Conservation (phyloP, 192 early-diverging fungal genomes). For the Bifiguratus adelaidae region DNA sequence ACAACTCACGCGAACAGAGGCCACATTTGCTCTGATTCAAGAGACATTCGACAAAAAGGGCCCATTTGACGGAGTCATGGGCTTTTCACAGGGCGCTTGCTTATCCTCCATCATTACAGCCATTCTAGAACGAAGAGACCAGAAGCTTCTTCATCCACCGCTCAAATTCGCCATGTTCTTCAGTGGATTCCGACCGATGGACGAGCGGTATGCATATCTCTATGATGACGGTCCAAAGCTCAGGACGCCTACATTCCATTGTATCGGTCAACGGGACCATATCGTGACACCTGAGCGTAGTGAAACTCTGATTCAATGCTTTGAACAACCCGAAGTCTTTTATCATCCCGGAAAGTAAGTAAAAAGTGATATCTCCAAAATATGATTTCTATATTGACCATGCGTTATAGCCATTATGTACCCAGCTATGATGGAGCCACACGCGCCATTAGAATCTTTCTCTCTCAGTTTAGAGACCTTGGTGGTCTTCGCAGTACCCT, state of each 20-base stretch:
- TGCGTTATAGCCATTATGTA: too few species aligned
- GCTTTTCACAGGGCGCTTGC: slow-evolving; percentile 38
- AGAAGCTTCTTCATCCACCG: slow-evolving; percentile 15
- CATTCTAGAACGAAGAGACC: slow-evolving; percentile 17
- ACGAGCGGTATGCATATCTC: not conserved
- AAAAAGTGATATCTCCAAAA: too few species aligned
- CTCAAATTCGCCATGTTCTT: slow-evolving; percentile 36
- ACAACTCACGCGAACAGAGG: too few species aligned
- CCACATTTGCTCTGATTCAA: too few species aligned
- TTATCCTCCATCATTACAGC: slow-evolving; percentile 28
- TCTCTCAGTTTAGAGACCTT: too few species aligned
- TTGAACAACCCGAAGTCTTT: slow-evolving; percentile 7
- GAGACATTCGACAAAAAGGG: slow-evolving; percentile 11
- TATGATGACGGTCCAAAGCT: slow-evolving; percentile 4
- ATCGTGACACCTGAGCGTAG: slow-evolving; percentile 13
- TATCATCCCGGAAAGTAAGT: slow-evolving; percentile 22
- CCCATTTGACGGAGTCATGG: slow-evolving; percentile 41
- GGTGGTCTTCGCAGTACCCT: too few species aligned
- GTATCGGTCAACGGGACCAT: slow-evolving; percentile 15
- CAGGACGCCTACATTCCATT: slow-evolving; percentile 15
- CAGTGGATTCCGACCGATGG: slow-evolving; percentile 27
- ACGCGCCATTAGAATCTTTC: too few species aligned
- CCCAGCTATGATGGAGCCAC: too few species aligned
- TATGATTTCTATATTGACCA: too few species aligned
- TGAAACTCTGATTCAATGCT: slow-evolving; percentile 1